Conservation (phyloP, 2,329 filamentous ascomycete species). For the Beauveria bassiana region DNA sequence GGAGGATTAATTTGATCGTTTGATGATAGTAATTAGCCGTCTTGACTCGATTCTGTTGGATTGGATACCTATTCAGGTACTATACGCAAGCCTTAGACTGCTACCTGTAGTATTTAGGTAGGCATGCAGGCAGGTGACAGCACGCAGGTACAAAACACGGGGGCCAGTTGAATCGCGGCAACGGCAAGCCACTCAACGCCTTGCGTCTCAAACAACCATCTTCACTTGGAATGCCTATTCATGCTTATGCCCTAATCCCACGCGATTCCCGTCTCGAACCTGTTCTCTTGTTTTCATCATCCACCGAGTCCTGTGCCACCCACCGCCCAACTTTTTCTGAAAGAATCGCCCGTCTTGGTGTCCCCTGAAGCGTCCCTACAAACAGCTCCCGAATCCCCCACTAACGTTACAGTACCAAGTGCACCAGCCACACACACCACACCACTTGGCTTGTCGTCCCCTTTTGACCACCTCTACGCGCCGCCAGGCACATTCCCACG, state of each 20-base stretch:
- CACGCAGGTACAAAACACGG: constrained; percentile 3
- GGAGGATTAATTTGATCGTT: too few relatives aligned
- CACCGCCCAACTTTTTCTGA: neutral
- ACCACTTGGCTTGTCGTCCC: constrained; percentile 1
- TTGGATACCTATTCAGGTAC: too few relatives aligned
- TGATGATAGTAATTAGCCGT: too few relatives aligned
- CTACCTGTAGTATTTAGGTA: neutral
- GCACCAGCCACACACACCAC: constrained; percentile 9
- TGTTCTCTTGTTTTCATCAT: neutral
- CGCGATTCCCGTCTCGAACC: neutral
- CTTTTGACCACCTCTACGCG: constrained; percentile 2
- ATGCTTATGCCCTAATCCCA: neutral
- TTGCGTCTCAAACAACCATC: constrained; percentile 1
- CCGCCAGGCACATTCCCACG: constrained; percentile 1
- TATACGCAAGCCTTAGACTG: too few relatives aligned
- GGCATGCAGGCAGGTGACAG: neutral
- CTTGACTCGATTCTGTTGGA: too few relatives aligned
- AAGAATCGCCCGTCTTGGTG: neutral
- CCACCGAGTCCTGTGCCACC: neutral
- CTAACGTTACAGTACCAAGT: neutral
- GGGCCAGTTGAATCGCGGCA: constrained; percentile 1
- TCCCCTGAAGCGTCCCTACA: neutral
- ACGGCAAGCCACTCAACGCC: neutral
- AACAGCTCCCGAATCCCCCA: neutral
- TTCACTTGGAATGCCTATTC: neutral